Evolutionary conservation across 805 yeast genomes (phyloP), one percentile per base, ranked within the genome.

Genomic region (Wickerhamiella musiphila): DNA sequence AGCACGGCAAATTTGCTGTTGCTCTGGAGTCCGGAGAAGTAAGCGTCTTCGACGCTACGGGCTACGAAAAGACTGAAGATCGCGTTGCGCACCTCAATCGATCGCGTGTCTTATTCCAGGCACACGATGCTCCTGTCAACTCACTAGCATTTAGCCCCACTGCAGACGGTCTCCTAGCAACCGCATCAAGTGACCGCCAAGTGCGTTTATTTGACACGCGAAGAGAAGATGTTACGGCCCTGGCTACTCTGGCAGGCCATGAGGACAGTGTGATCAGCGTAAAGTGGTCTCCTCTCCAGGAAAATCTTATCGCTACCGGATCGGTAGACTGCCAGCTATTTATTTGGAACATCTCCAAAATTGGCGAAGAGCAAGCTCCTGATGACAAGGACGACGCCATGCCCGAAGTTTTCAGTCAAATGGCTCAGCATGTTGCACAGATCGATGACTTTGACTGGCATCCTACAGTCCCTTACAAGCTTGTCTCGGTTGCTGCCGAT

Each of bases 361-460:
- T 82, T 23, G 94, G 94, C 4, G 78, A 73, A 40, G 93, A 81
- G 47, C 93, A 79, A 51, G 65, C 64, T 10, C 83, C 72, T 42
- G 94, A 81, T 43, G 94, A 82, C 48, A 78, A 82, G 19, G 93
- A 78, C 41, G 94, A 82, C 46, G 94, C 93, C 24, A 77, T 77
- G 18, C 86, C 93, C 4, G 94, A 82, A 51, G 55, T 82, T 22
- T 60, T 81, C 44, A 77, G 81, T 83, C 77, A 82, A 74, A 94
- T 82, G 49, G 93, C 92, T 23, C 94, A 94, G 14, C 93, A 82
- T 17, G 20, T 31, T 14, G 31, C 82, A 2, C 67, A 70, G 34
- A 63, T 81, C 22, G 63, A 70, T 34, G 84, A 74, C 42, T 58
- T 73, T 32, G 71, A 64, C 35, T 67, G 82, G 63, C 72, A 74